Evolutionary conservation across 2,329 filamentous ascomycete species (phyloP).

Genomic region (Ophiocordyceps camponoti-floridani): DNA sequence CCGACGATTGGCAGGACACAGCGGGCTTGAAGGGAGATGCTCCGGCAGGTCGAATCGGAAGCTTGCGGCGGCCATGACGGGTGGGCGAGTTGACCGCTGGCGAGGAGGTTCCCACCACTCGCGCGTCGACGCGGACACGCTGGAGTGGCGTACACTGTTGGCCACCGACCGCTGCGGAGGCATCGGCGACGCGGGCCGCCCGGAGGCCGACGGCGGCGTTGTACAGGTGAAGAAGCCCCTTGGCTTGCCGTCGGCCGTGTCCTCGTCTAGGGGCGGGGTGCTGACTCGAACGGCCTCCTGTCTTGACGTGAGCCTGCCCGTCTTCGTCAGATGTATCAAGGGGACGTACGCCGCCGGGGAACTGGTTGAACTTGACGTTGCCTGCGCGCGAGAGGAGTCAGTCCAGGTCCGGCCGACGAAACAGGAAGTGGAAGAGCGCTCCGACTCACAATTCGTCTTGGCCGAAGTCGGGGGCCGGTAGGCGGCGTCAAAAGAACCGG

Average conservation of each 20-base stretch:
- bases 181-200: not conserved
- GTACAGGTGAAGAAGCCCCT: conserved; percentile 26
- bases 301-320: not conserved
- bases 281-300: conserved; percentile 31
- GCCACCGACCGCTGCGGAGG: conserved; percentile 1
- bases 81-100: conserved; percentile 3
- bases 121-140: conserved; percentile 8
- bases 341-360: conserved; percentile 16
- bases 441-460: not conserved
- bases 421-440: not conserved
- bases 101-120: conserved; percentile 19
- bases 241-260: conserved; percentile 16
- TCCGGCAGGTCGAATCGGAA: conserved; percentile 33
- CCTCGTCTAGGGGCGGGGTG: conserved; percentile 25
- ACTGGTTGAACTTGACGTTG: conserved; percentile 8
- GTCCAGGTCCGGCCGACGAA: not conserved
- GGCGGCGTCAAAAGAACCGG: conserved; percentile 17
- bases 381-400: not conserved
- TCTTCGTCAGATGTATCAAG: not conserved
- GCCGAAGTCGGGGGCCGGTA: conserved; percentile 14
- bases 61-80: conserved; percentile 1
- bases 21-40: conserved; percentile 30
- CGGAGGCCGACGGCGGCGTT: conserved; percentile 8
- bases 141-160: conserved; percentile 7
- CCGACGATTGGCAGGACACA: conserved; percentile 30